Evolutionary conservation across 139 green algal genomes (phyloP).

Genomic region (Chlamydomonas incerta): DNA sequence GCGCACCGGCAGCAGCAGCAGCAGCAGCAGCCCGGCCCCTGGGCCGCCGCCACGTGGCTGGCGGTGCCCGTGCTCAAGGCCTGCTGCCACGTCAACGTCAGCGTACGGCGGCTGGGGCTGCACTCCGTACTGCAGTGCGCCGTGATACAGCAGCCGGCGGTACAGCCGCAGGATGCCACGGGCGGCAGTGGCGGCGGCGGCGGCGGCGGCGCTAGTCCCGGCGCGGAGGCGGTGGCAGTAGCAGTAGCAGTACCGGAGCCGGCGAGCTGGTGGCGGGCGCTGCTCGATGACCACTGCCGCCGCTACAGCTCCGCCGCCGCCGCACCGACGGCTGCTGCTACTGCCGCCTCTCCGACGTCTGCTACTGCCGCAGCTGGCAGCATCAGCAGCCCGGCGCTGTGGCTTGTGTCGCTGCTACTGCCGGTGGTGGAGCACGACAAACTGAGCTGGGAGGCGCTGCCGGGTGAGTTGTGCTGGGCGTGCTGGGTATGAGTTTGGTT

Average conservation of each 20-base stretch:
- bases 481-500: neutral
- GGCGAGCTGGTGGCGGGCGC: slow-evolving; percentile 17
- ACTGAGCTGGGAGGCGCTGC: slow-evolving; percentile 27
- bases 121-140: slow-evolving; percentile 3
- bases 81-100: slow-evolving; percentile 38
- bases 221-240: neutral
- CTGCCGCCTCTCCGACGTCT: too few relatives aligned
- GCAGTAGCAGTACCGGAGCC: neutral
- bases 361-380: too few relatives aligned
- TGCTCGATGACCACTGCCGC: neutral
- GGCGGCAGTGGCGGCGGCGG: too few relatives aligned
- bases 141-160: neutral
- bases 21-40: neutral
- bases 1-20: too few relatives aligned
- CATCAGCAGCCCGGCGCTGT: slow-evolving; percentile 14
- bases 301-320: neutral
- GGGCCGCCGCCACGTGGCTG: slow-evolving; percentile 25
- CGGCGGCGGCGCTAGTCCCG: too few relatives aligned
- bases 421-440: slow-evolving; percentile 38
- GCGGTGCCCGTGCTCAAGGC: slow-evolving; percentile 30
- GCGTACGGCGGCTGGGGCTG: slow-evolving; percentile 39
- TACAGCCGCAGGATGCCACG: neutral
- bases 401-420: slow-evolving; percentile 41
- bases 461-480: too few relatives aligned
- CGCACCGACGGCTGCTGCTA: neutral